A percentile compares a stretch with the other conserved stretches of the same genome.
These are phyloP conservation scores for Metschnikowia borealis DNA, from an alignment of 805 yeast species.

Conservation along the genomic window DNA sequence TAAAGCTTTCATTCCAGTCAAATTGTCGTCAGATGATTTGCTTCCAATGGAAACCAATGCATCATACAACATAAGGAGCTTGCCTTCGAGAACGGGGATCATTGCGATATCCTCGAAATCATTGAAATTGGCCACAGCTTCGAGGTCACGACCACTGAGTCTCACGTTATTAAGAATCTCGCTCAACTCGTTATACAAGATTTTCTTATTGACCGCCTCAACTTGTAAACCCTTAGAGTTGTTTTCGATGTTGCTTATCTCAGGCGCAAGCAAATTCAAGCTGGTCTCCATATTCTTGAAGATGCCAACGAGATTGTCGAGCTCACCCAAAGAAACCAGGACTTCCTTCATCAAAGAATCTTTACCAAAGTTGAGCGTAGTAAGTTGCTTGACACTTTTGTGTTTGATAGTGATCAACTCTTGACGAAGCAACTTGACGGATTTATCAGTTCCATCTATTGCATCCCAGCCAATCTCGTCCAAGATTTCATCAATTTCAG, in stretches of 20 bases:
- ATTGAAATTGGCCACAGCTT: conserved; percentile 41
- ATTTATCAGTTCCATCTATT: conserved; percentile 55
- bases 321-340: conserved; percentile 29
- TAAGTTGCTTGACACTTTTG: conserved; percentile 50
- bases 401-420: conserved; percentile 63
- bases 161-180: conserved; percentile 69
- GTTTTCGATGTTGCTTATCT: conserved; percentile 65
- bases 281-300: conserved; percentile 40
- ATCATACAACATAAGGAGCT: conserved; percentile 51
- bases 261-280: conserved; percentile 49
- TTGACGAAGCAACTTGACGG: conserved; percentile 54
- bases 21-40: conserved; percentile 38
- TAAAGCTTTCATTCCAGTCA: conserved; percentile 69
- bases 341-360: conserved; percentile 31
- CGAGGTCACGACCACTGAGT: conserved; percentile 53
- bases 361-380: conserved; percentile 34
- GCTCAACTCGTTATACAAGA: conserved; percentile 65
- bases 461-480: conserved; percentile 78
- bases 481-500: conserved; percentile 60
- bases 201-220: conserved; percentile 73
- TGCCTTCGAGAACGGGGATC: conserved; percentile 47
- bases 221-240: conserved; percentile 82
- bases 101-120: conserved; percentile 46
- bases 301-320: conserved; percentile 32
- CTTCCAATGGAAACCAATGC: conserved; percentile 61